Conservation (phyloP, 176 grass and related monocot species). For the Leersia perrieri region DNA sequence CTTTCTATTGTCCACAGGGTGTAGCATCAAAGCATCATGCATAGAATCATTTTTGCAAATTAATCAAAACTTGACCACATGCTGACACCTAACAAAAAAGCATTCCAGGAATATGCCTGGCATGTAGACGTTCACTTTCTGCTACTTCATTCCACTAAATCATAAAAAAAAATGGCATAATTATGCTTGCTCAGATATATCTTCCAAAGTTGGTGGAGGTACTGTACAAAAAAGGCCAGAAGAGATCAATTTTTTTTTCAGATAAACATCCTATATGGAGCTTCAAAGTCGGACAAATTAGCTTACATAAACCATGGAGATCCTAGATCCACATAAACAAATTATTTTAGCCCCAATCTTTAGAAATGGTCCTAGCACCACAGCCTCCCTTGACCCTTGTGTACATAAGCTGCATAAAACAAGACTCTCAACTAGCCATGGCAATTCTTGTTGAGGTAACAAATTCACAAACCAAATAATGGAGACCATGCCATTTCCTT, state of each 20-base stretch:
- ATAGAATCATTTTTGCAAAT: slow-evolving; percentile 10
- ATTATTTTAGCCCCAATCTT: neutral
- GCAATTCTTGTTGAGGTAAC: slow-evolving; percentile 1
- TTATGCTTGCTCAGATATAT: neutral
- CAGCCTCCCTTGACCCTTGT: neutral
- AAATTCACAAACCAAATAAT: slow-evolving; percentile 2
- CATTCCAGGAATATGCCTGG: slow-evolving; percentile 12
- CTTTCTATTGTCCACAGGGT: neutral
- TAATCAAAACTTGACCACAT: slow-evolving; percentile 2
- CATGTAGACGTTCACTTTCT: slow-evolving; percentile 2
- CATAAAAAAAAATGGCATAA: slow-evolving; percentile 24
- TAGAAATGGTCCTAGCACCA: slow-evolving; percentile 34
- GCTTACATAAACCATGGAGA: slow-evolving; percentile 33
- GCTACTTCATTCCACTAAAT: slow-evolving; percentile 4
- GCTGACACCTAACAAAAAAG: slow-evolving; percentile 11
- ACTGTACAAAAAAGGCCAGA: neutral
- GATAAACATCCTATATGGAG: neutral
- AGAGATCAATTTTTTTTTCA: neutral
- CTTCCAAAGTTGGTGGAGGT: slow-evolving; percentile 13
- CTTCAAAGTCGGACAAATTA: slow-evolving; percentile 15
- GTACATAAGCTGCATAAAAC: slow-evolving; percentile 22
- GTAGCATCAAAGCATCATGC: neutral
- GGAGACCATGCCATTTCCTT: slow-evolving; percentile 41
- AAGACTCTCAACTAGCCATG: neutral
- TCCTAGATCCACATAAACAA: slow-evolving; percentile 21